Conservation (phyloP, 306 rosid genomes). For the Geum urbanum region DNA sequence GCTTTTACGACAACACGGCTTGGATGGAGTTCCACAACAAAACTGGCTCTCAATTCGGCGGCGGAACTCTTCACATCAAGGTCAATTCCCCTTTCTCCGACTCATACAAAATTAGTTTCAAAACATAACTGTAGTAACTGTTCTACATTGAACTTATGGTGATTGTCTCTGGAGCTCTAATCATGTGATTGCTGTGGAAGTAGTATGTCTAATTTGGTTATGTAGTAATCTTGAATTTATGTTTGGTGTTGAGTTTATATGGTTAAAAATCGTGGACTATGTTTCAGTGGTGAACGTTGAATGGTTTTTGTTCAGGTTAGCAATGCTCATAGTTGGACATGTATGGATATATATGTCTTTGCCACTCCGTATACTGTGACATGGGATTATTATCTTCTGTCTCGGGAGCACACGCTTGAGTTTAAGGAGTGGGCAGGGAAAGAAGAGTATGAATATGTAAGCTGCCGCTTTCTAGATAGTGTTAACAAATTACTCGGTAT, state of each 20-base stretch:
- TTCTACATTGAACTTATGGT: neutral
- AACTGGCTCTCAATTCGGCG: slow-evolving; percentile 57
- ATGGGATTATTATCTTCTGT: slow-evolving; percentile 87
- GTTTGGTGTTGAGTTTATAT: neutral
- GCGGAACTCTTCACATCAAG: slow-evolving; percentile 91
- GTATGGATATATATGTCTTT: slow-evolving; percentile 84
- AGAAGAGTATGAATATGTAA: slow-evolving; percentile 86
- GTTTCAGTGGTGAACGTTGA: neutral
- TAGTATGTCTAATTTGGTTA: neutral
- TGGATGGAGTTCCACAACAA: slow-evolving; percentile 85
- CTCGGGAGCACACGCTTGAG: slow-evolving; percentile 93
- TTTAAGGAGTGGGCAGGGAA: slow-evolving; percentile 75
- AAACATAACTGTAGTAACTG: neutral
- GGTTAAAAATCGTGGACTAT: neutral
- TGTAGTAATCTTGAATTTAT: neutral
- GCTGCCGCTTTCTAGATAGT: slow-evolving; percentile 31
- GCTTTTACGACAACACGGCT: slow-evolving; percentile 71
- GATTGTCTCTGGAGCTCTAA: neutral
- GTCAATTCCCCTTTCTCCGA: slow-evolving; percentile 22
- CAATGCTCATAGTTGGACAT: slow-evolving; percentile 88
- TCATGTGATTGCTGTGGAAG: neutral
- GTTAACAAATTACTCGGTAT: neutral
- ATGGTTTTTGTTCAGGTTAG: slow-evolving; percentile 51
- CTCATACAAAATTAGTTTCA: too few relatives aligned
- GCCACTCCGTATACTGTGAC: slow-evolving; percentile 94